Evolutionary conservation across 331 rosid species (phyloP), one percentile per base, ranked within the genome.

Genomic region (Prunus yedoensis): DNA sequence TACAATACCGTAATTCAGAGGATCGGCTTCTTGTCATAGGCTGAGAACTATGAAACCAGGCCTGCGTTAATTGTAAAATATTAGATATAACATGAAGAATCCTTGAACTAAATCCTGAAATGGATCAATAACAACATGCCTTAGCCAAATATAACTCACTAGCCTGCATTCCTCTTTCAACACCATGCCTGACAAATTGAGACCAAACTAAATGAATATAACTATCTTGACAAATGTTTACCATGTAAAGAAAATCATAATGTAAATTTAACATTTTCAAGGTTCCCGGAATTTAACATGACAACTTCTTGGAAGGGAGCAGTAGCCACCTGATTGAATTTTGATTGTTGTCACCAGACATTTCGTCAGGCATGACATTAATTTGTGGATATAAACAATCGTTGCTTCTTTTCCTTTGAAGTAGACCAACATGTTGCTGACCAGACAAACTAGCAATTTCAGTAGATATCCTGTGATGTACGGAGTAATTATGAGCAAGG

Each of bases 11-110:
- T 81, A 94, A 82, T 79, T 94, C 98, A 68, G 98, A 94, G 63
- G 98, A 94, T 18, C 97, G 91, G 81, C 98, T 94, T 88, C 98
- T 88, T 70, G 98, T 91, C 93, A 91, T 85, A n/a, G 97, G 85
- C 75, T 91, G 97, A 80, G 93, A 88, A 70, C 87, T 91, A 57
- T 91, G 91, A 84, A 91, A 91, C 98, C 98, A 94, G 20, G 97
- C 96, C 97, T 94, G 91, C 84, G 70, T 54, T 67, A 49, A 80
- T 20, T 61, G 74, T 3, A 58, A 80, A 71, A 76, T 62, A 73
- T 84, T 23, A 79, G 68, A 66, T 46, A 77, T 27, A 70, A 20
- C 27, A 86, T n/a, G 77, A 85, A 76, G 68, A 47, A 80, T 77
- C 52, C 65, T 72, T 21, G 60, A 66, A 75, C 56, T 35, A 51